phyloP scores from a whole-genome alignment of 2,329 filamentous ascomycete species.

The Fusarium longipes region DNA sequence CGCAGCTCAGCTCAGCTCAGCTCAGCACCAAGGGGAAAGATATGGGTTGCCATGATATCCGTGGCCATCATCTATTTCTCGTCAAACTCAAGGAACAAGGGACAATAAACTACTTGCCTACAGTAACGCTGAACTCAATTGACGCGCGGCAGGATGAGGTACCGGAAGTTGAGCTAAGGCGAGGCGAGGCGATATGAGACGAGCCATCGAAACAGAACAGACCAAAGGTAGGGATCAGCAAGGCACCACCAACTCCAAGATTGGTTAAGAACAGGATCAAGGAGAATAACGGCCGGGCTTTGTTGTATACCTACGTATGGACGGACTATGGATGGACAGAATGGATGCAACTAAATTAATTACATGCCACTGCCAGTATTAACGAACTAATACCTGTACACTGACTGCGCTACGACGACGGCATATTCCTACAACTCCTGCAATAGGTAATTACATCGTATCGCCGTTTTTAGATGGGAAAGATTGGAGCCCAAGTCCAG shows the following conservation, averaged over 20 bases:
- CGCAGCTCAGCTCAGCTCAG: too few species aligned
- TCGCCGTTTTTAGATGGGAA: constrained; percentile 23
- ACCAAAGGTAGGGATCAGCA: constrained; percentile 24
- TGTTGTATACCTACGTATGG: too few species aligned
- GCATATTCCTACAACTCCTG: constrained; percentile 17
- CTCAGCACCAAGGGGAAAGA: not conserved
- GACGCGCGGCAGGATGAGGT: constrained; percentile 34
- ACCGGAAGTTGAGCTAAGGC: constrained; percentile 12
- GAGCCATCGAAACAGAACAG: constrained; percentile 23
- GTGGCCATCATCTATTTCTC: not conserved
- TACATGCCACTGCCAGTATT: not conserved
- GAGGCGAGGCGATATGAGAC: constrained; percentile 18
- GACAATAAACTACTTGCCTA: not conserved
- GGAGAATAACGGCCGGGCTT: not conserved
- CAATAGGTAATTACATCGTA: not conserved
- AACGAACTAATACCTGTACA: not conserved
- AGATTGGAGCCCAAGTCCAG: constrained; percentile 12
- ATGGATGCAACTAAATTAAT: not conserved
- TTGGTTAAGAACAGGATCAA: not conserved
- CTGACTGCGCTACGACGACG: not conserved
- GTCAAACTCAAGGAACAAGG: not conserved
- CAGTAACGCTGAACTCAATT: constrained; percentile 24
- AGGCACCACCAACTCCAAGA: constrained; percentile 15
- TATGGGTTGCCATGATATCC: constrained; percentile 1
- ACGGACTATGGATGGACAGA: not conserved